These are phyloP conservation scores for Solanum rostratum DNA, from an alignment of 257 asterid species.

Conservation along the genomic window DNA sequence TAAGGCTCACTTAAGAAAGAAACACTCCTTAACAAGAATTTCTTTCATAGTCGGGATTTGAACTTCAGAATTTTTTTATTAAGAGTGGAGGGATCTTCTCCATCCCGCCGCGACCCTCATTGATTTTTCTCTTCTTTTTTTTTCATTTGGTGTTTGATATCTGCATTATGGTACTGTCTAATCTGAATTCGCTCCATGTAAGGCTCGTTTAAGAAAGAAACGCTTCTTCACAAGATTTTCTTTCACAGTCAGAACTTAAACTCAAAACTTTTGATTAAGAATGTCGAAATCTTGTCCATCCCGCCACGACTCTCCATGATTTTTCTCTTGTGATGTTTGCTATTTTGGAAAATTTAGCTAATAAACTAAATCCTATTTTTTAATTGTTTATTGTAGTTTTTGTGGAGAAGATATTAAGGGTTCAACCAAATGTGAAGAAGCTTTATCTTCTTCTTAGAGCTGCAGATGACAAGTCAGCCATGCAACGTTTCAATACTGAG, in stretches of 20 bases:
- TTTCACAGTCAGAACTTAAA: background rate
- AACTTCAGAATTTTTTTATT: background rate
- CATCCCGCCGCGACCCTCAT: background rate
- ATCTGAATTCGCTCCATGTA: background rate
- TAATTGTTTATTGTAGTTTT: constrained; percentile 40
- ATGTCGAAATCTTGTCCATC: background rate
- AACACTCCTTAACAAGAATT: background rate
- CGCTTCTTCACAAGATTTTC: background rate
- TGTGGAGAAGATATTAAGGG: constrained; percentile 68
- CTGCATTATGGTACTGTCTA: background rate
- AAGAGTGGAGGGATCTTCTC: background rate
- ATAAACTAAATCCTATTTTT: background rate
- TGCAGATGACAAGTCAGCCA: constrained; percentile 47
- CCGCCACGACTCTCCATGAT: background rate
- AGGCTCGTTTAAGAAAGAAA: background rate
- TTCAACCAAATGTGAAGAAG: constrained; percentile 77
- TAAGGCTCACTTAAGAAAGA: background rate
- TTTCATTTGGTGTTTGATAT: too few relatives aligned
- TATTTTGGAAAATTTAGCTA: background rate
- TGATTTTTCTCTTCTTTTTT: background rate
- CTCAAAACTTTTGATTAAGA: background rate
- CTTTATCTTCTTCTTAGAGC: constrained; percentile 85
- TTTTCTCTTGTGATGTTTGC: background rate
- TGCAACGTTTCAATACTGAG: constrained; percentile 61
- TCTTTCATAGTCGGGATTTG: background rate